Evolutionary conservation across 345 rosid genomes (phyloP).

Genomic region (Syzygium aromaticum): DNA sequence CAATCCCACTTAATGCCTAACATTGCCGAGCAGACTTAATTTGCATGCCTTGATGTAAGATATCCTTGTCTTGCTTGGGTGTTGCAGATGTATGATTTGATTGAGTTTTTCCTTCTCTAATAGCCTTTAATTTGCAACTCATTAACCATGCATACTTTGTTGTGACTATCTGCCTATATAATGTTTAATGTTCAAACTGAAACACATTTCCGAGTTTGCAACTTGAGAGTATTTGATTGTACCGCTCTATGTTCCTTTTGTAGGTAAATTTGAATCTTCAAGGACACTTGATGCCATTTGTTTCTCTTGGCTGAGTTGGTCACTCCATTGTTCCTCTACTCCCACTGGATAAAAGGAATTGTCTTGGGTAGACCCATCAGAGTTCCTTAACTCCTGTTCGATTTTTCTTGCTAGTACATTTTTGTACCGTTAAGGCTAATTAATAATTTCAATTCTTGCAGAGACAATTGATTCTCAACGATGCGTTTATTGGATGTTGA

Average conservation of each 20-base stretch:
- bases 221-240: not conserved
- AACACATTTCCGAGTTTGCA: not conserved
- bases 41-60: not conserved
- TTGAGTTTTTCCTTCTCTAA: not conserved
- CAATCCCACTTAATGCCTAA: slow-evolving; percentile 4
- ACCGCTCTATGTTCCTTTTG: not conserved
- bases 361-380: not conserved
- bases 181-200: not conserved
- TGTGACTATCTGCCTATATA: not conserved
- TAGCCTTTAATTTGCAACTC: not conserved
- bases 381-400: not conserved
- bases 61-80: not conserved
- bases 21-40: not conserved
- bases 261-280: not conserved
- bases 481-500: not conserved
- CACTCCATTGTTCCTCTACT: not conserved
- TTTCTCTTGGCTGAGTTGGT: not conserved
- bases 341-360: not conserved
- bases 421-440: not conserved
- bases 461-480: not conserved
- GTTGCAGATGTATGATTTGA: not conserved
- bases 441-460: not conserved
- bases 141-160: not conserved
- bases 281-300: not conserved
- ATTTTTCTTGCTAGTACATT: not conserved